phyloP scores from a whole-genome alignment of 2,329 filamentous ascomycete genomes.

The Teratosphaeria gauchensis region DNA sequence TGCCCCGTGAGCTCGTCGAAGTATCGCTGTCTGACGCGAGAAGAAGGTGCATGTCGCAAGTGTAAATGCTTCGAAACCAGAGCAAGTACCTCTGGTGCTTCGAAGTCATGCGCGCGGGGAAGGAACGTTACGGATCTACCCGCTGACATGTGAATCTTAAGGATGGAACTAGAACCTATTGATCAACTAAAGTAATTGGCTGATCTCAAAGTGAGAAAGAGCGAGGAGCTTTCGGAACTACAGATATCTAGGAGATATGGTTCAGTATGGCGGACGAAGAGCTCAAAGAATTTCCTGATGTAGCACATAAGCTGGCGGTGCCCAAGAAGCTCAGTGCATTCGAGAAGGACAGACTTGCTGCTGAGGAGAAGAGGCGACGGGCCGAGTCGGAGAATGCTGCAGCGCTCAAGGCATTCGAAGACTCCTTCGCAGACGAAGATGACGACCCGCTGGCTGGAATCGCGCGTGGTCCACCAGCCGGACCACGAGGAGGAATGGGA shows the following conservation, averaged over 20 bases:
- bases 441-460: slow-evolving; percentile 1
- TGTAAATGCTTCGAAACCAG: not conserved
- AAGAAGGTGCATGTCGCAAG: not conserved
- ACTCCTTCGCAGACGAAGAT: slow-evolving; percentile 57
- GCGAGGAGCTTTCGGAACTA: not conserved
- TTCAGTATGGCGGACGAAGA: slow-evolving; percentile 9
- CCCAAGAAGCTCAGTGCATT: slow-evolving; percentile 78
- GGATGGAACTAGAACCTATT: not conserved
- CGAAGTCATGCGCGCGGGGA: not conserved
- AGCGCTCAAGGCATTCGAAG: slow-evolving; percentile 78
- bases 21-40: not conserved
- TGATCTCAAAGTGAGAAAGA: not conserved
- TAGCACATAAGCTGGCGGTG: slow-evolving; percentile 63
- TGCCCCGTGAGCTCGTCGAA: not conserved
- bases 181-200: not conserved
- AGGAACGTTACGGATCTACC: not conserved
- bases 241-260: not conserved
- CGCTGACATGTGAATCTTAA: not conserved
- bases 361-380: slow-evolving; percentile 74
- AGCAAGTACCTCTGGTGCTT: not conserved
- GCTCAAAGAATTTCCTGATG: slow-evolving; percentile 52
- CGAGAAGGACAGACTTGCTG: slow-evolving; percentile 79
- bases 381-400: slow-evolving; percentile 82
- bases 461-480: slow-evolving; percentile 15
- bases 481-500: slow-evolving; percentile 32